Percentiles rank a stretch among this genome's conserved stretches.
phyloP scores from a whole-genome alignment of 371 early-diverging fungal species.

The Dichotomocladium elegans region DNA sequence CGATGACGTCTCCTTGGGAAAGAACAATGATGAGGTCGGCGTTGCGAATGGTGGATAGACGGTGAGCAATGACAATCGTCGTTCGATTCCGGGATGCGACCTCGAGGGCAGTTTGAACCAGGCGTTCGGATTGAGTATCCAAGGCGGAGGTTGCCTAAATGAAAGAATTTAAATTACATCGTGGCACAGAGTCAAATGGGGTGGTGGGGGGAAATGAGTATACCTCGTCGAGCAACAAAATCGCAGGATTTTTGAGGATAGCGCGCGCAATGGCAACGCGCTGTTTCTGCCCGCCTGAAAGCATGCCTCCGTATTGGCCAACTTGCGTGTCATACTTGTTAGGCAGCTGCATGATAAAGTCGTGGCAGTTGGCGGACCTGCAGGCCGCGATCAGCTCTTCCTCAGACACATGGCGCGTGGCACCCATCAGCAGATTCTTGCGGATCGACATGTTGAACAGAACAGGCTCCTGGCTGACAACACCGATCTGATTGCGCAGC shows the following conservation, averaged over 20 bases:
- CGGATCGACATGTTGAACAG: constrained; percentile 54
- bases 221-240: constrained; percentile 59
- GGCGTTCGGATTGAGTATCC: constrained; percentile 75
- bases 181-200: no score
- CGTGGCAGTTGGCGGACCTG: constrained; percentile 67
- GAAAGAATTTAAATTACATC: constrained; percentile 5
- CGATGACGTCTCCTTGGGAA: constrained; percentile 65
- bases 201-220: constrained; percentile 26
- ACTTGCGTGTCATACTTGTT: constrained; percentile 65
- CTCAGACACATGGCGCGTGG: constrained; percentile 14
- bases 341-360: constrained; percentile 72
- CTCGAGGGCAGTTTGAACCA: constrained; percentile 74
- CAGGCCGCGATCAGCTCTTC: constrained; percentile 52
- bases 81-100: constrained; percentile 66
- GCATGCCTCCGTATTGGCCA: constrained; percentile 61
- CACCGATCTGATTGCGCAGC: constrained; percentile 46
- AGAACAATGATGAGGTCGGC: constrained; percentile 84
- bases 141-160: constrained; percentile 64
- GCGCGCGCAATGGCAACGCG: constrained; percentile 78
- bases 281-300: constrained; percentile 78
- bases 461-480: constrained; percentile 64
- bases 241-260: constrained; percentile 66
- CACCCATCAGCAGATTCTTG: constrained; percentile 41
- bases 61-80: constrained; percentile 87
- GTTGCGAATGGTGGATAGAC: constrained; percentile 66